phyloP scores from a whole-genome alignment of 306 rosid genomes.

The Ceratonia siliqua region DNA sequence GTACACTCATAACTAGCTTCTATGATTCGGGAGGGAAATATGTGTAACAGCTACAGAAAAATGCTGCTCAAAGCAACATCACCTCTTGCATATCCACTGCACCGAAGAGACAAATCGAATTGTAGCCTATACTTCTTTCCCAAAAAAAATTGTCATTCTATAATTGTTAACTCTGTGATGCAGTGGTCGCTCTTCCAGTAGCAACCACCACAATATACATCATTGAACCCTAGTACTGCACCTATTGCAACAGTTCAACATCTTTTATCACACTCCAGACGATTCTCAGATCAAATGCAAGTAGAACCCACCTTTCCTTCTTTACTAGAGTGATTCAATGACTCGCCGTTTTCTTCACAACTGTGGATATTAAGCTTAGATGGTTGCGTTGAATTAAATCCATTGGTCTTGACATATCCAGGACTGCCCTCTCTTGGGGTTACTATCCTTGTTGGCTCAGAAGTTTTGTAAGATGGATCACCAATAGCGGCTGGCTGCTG shows the following conservation, averaged over 20 bases:
- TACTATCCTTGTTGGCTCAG: constrained; percentile 37
- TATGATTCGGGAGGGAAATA: constrained; percentile 33
- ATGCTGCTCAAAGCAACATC: constrained; percentile 23
- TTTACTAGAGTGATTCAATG: constrained; percentile 43
- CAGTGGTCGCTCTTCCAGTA: constrained; percentile 36
- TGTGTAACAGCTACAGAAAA: constrained; percentile 21
- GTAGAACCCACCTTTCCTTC: constrained; percentile 39
- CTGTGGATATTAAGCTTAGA: constrained; percentile 31
- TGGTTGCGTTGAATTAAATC: constrained; percentile 44
- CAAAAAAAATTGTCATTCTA: constrained; percentile 46
- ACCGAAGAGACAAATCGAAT: constrained; percentile 25
- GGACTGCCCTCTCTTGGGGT: constrained; percentile 47
- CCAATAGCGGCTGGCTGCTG: constrained; percentile 38
- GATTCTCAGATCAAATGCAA: constrained; percentile 39
- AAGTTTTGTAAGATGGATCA: constrained; percentile 37
- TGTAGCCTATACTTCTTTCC: constrained; percentile 36
- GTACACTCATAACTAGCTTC: constrained; percentile 43
- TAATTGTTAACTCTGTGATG: constrained; percentile 28
- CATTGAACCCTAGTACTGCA: constrained; percentile 33
- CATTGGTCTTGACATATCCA: constrained; percentile 62
- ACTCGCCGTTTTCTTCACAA: constrained; percentile 68
- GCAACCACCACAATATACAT: constrained; percentile 45
- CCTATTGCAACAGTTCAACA: constrained; percentile 37
- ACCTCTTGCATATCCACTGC: constrained; percentile 25
- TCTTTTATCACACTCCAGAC: constrained; percentile 32